Evolutionary conservation across 1,284 basidiomycete genomes (phyloP), one percentile per base, ranked within the genome.

Genomic region (Ustilago bromivora): DNA sequence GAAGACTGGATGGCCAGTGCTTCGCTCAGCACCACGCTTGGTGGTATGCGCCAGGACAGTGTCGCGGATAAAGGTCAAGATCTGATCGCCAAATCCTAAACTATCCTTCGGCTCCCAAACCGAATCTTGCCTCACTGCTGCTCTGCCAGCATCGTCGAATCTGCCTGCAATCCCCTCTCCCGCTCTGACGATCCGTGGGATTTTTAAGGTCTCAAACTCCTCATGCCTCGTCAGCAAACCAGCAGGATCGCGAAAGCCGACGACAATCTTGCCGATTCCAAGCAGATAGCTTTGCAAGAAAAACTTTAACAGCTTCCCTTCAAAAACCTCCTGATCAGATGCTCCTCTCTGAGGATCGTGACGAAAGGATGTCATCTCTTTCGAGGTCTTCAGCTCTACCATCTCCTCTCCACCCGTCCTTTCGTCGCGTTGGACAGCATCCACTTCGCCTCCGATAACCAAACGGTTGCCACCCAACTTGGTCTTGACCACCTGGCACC

Each of bases 351-450:
- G 57, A 28, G 23, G 35, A n/a, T 73, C 66, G 57, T 53, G 58
- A 7, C 65, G 68, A 0, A 38, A 46, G 5, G 58, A 47, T 1
- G 69, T 66, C n/a, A 98, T 94, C 28, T 89, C 87, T 86, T 94
- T 88, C 35, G 94, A 96, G 1, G 96, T 98, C 88, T 98, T 99
- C 71, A 99, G 89, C 85, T 99, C 96, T 11, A 98, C 91, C 81
- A 93, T 92, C 19, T 80, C 77, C 31, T 74, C 71, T 1, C 57
- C 32, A 7, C 64, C 61, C 6, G 62, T 58, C 4, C 19, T 53
- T 0, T 8, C 47, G 63, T 41, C 57, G 38, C 28, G 71, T 43
- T 68, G 38, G 17, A 96, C 92, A 82, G 96, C 98, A 86, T 99
- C 96, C 1, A 98, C 96, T 87, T 98, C 96, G 13, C 96, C 96